Conservation (phyloP, 306 rosid genomes). For the Cyclanthera cordifolia region DNA sequence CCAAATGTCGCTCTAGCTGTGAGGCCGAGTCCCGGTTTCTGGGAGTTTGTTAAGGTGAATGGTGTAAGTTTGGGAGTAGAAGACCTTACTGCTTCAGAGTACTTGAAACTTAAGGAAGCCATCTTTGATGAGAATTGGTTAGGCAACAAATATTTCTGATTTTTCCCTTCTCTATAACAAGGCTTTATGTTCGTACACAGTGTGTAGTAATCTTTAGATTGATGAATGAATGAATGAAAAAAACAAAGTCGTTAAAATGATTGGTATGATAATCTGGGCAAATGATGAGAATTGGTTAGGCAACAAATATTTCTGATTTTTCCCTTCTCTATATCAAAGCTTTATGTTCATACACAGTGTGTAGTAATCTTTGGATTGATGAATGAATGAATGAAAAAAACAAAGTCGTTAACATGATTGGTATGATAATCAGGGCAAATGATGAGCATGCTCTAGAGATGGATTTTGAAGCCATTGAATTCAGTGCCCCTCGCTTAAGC, state of each 20-base stretch:
- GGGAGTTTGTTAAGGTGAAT: constrained; percentile 29
- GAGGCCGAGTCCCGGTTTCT: constrained; percentile 37
- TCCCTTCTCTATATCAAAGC: too few relatives aligned
- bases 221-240: too few relatives aligned
- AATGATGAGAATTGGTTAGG: constrained; percentile 29
- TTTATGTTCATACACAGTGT: not conserved
- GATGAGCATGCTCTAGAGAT: constrained; percentile 31
- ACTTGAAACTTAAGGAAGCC: constrained; percentile 32
- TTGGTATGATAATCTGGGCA: too few relatives aligned
- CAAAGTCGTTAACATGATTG: too few relatives aligned
- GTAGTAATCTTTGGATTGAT: not conserved
- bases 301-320: not conserved
- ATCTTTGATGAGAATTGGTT: constrained; percentile 34
- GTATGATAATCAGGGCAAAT: constrained; percentile 26
- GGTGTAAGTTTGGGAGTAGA: constrained; percentile 27
- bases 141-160: not conserved
- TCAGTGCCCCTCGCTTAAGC: constrained; percentile 23
- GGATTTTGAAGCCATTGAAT: constrained; percentile 37
- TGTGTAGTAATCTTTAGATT: not conserved
- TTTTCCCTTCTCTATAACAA: too few relatives aligned
- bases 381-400: too few relatives aligned
- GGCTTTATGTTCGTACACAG: not conserved
- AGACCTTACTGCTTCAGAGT: constrained; percentile 20
- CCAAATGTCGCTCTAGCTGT: constrained; percentile 31
- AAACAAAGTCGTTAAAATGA: too few relatives aligned